Conservation (phyloP, 371 early-diverging fungal species). For the Chytridium lagenaria region DNA sequence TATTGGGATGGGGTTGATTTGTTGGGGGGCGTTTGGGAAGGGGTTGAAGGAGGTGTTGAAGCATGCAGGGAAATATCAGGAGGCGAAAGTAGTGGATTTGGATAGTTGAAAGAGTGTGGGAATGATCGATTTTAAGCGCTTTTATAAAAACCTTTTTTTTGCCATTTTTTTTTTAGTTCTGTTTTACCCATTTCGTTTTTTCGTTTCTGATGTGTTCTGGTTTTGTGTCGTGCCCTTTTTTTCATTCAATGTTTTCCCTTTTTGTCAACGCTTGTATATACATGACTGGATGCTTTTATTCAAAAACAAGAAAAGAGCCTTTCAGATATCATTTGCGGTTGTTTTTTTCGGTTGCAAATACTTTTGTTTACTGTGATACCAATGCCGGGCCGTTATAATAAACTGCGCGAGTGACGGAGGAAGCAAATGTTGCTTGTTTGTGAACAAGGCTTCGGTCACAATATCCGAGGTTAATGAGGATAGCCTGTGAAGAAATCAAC, state of each 20-base stretch:
- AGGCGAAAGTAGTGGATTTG: slow-evolving; percentile 2
- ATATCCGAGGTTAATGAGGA: slow-evolving; percentile 3
- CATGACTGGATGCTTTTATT: background rate
- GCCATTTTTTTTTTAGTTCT: background rate
- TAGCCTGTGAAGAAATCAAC: background rate
- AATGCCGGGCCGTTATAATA: slow-evolving; percentile 4
- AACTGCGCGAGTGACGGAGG: background rate
- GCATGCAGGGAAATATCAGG: slow-evolving; percentile 12
- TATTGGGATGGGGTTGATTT: slow-evolving; percentile 13
- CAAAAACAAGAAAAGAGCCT: background rate
- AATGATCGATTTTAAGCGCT: background rate
- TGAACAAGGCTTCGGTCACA: slow-evolving; percentile 5
- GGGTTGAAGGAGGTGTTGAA: slow-evolving; percentile 34
- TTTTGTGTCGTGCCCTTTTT: background rate
- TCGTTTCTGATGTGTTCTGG: background rate
- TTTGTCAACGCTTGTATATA: background rate
- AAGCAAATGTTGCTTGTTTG: background rate
- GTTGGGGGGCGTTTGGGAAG: slow-evolving; percentile 23
- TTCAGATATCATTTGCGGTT: background rate
- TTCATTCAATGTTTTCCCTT: background rate
- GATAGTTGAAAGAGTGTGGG: background rate
- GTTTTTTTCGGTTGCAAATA: background rate
- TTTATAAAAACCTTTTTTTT: background rate
- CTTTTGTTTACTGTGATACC: background rate
- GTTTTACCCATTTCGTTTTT: background rate